Evolutionary conservation across 129 eudicot species (phyloP).

Genomic region (Escallonia rubra): DNA sequence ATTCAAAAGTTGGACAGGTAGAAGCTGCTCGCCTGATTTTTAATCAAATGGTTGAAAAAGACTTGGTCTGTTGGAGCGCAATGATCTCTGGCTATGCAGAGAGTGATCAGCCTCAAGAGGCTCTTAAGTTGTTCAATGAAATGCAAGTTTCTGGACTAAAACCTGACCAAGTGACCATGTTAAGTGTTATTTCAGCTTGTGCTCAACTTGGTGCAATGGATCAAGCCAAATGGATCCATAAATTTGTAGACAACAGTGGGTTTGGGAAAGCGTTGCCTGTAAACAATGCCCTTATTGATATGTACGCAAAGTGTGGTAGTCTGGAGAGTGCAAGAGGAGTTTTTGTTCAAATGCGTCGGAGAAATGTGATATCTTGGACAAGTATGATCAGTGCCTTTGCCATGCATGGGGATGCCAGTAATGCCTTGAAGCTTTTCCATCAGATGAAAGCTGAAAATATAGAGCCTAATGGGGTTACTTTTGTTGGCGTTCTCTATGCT

Average conservation of each 20-base stretch:
- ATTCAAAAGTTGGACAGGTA: slow-evolving; percentile 52
- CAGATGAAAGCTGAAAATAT: slow-evolving; percentile 55
- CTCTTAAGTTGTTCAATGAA: slow-evolving; percentile 46
- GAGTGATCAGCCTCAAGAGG: slow-evolving; percentile 60
- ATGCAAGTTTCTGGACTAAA: slow-evolving; percentile 49
- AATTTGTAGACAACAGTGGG: slow-evolving; percentile 33
- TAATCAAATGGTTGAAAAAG: slow-evolving; percentile 43
- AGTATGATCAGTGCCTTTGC: slow-evolving; percentile 65
- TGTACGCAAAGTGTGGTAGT: slow-evolving; percentile 86
- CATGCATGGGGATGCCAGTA: slow-evolving; percentile 57
- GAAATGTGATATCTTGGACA: slow-evolving; percentile 72
- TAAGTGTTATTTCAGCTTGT: slow-evolving; percentile 78
- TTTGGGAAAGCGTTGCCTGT: slow-evolving; percentile 45
- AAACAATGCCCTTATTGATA: slow-evolving; percentile 70
- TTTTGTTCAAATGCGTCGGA: slow-evolving; percentile 36
- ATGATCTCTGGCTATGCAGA: slow-evolving; percentile 76
- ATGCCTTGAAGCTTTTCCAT: slow-evolving; percentile 46
- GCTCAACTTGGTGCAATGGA: slow-evolving; percentile 66
- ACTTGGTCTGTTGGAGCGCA: slow-evolving; percentile 84
- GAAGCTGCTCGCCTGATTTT: slow-evolving; percentile 51
- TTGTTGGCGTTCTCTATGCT: slow-evolving; percentile 67
- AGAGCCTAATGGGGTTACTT: slow-evolving; percentile 61
- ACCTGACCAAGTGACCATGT: slow-evolving; percentile 71
- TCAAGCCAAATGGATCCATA: slow-evolving; percentile 43
- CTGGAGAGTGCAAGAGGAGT: slow-evolving; percentile 48